Percentiles rank a stretch among this genome's conserved stretches.
These are phyloP conservation scores for Termitomyces sp. DNA, from an alignment of 768 basidiomycete species.

Conservation along the genomic window DNA sequence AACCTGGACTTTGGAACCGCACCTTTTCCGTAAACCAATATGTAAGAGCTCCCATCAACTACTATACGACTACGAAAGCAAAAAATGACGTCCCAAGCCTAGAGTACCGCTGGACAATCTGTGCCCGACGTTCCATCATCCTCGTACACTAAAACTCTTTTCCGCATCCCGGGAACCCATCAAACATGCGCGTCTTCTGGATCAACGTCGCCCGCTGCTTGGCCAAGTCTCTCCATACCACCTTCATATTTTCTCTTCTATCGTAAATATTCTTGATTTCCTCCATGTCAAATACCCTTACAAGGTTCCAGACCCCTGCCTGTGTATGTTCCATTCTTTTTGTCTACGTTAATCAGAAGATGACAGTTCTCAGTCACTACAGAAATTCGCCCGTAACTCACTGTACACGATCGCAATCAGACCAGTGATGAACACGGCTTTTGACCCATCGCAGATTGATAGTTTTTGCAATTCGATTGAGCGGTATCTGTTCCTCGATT, in stretches of 20 bases:
- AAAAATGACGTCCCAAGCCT: slow-evolving; percentile 25
- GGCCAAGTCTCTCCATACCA: slow-evolving; percentile 27
- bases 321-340: no score
- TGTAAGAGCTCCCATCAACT: slow-evolving; percentile 33
- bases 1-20: neutral
- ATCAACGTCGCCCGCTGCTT: slow-evolving; percentile 21
- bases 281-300: no score
- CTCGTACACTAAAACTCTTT: slow-evolving; percentile 39
- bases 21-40: slow-evolving; percentile 34
- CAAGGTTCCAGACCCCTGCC: no score
- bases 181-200: slow-evolving; percentile 7
- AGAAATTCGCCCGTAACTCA: no score
- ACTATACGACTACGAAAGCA: slow-evolving; percentile 26
- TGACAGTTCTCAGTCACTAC: no score
- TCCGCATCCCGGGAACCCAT: slow-evolving; percentile 22
- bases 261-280: no score
- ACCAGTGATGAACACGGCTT: no score
- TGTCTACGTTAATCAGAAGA: no score
- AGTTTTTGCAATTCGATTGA: no score
- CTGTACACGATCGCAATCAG: no score
- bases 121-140: slow-evolving; percentile 23
- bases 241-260: slow-evolving; percentile 29
- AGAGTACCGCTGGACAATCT: slow-evolving; percentile 23
- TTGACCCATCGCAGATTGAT: no score
- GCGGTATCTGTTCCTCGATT: no score